Conservation (phyloP, 495 filamentous ascomycete species). For the Hypoxylon lienhwacheense region DNA sequence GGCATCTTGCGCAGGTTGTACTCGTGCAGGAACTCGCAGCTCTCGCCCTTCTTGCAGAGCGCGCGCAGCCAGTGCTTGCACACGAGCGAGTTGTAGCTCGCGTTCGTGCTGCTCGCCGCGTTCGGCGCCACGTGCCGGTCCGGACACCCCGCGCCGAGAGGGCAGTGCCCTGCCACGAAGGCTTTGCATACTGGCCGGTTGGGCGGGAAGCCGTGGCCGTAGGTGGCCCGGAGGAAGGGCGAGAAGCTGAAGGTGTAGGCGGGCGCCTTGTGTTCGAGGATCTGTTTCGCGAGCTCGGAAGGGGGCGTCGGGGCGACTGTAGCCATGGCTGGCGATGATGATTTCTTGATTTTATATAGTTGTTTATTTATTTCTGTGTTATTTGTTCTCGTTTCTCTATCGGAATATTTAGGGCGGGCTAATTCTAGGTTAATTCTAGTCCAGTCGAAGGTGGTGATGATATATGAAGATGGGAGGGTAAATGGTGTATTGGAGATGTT, state of each 20-base stretch:
- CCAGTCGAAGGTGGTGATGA: too few relatives aligned
- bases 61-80: slow-evolving; percentile 99
- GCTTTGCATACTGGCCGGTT: slow-evolving; percentile 80
- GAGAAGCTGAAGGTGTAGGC: slow-evolving; percentile 71
- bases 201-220: slow-evolving; percentile 73
- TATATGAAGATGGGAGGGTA: too few relatives aligned
- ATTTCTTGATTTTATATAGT: not conserved
- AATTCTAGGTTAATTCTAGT: too few relatives aligned
- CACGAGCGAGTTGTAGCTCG: slow-evolving; percentile 68
- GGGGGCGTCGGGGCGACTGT: slow-evolving; percentile 23
- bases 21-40: slow-evolving; percentile 96
- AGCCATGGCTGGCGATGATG: slow-evolving; percentile 6
- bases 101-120: slow-evolving; percentile 30
- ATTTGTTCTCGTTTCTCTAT: too few relatives aligned
- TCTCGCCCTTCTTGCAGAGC: slow-evolving; percentile 93
- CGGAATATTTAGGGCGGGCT: too few relatives aligned
- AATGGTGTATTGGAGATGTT: too few relatives aligned
- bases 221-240: slow-evolving; percentile 70
- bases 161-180: slow-evolving; percentile 71
- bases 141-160: slow-evolving; percentile 71
- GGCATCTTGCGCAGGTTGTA: slow-evolving; percentile 98
- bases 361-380: too few relatives aligned
- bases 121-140: slow-evolving; percentile 51
- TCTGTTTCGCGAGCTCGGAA: slow-evolving; percentile 44
- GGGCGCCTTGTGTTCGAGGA: slow-evolving; percentile 57